Base-by-base conservation (phyloP, 192 early-diverging fungal species). In the Rhizoclosmatium sp. region DNA sequence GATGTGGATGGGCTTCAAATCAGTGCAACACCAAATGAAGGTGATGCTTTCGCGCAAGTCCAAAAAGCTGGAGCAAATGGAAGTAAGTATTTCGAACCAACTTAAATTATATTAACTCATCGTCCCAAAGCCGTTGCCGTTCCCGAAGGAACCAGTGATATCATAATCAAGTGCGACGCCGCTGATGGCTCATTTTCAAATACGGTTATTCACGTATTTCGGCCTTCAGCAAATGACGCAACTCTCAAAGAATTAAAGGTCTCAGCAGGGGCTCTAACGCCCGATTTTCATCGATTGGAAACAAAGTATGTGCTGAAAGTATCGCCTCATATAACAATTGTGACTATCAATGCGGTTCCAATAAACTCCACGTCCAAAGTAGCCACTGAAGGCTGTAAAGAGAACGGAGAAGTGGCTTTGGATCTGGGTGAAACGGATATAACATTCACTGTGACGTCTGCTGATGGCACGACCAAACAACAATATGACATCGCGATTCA, bases 121-220 rank as follows among this genome's bases (percentile, higher is more conserved):
- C 47, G 5, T 44, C 31, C 31, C 31, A 31, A 31, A 84, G 83
- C 45, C 21, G 76, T 84, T 41, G 23, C 64, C 4, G 49, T 84
- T 59, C 40, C 45, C 31, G 80, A 83, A 49, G 85, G 84, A 16
- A 23, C 31, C 1, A 85, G 73, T 67, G 75, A 75, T 31, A 48
- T 89, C 31, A 78, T 67, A n/a, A 70, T 89, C 56, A 80, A 79
- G 59, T 86, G 87, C 12, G 88, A 89, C 47, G 88, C 88, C 9
- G 40, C 78, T 14, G 88, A 89, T 65, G 82, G 82, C 0, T 82
- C 86, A 2, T 72, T 72, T 3, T 83, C 83, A 3, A 71, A 51
- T 4, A 86, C 85, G 65, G 58, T 73, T 10, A 60, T 87, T 2
- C 54, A 71, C 9, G 69, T 87, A 3, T 78, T 77, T 47, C 58